phyloP scores from a whole-genome alignment of 2,329 filamentous ascomycete species.

The Capronia americana region DNA sequence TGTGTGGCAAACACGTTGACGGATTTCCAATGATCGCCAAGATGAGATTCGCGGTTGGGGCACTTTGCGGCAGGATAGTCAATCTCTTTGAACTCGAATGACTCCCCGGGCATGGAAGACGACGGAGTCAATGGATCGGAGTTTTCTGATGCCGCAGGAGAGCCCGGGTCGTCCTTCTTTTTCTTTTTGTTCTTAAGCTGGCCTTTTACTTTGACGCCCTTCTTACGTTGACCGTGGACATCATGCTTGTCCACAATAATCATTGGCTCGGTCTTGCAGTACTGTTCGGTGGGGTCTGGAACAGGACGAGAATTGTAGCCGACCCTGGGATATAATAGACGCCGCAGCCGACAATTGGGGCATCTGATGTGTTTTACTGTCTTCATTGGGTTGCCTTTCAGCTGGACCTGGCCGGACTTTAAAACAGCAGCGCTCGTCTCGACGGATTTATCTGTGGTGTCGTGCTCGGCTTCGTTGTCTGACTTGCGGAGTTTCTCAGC shows the following conservation, averaged over 20 bases:
- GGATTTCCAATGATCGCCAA: constrained; percentile 41
- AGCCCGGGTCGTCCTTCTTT: constrained; percentile 47
- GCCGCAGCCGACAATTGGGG: constrained; percentile 65
- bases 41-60: constrained; percentile 40
- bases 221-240: constrained; percentile 59
- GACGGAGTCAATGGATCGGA: constrained; percentile 39
- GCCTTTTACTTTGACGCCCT: constrained; percentile 41
- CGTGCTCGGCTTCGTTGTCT: constrained; percentile 46
- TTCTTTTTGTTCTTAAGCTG: constrained; percentile 53
- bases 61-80: constrained; percentile 40
- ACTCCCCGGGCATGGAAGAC: constrained; percentile 37
- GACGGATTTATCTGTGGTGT: constrained; percentile 44
- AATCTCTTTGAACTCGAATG: constrained; percentile 41
- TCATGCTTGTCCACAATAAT: constrained; percentile 64
- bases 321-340: constrained; percentile 63
- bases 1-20: constrained; percentile 41
- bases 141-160: constrained; percentile 43
- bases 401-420: constrained; percentile 59
- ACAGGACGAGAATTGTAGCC: constrained; percentile 56
- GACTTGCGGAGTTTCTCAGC: constrained; percentile 46
- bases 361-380: constrained; percentile 66
- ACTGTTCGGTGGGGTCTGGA: constrained; percentile 56
- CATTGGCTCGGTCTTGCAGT: constrained; percentile 66
- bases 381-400: constrained; percentile 65
- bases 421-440: constrained; percentile 61